phyloP scores from a whole-genome alignment of 148 eudicot species.

The Rhododendron vialii region DNA sequence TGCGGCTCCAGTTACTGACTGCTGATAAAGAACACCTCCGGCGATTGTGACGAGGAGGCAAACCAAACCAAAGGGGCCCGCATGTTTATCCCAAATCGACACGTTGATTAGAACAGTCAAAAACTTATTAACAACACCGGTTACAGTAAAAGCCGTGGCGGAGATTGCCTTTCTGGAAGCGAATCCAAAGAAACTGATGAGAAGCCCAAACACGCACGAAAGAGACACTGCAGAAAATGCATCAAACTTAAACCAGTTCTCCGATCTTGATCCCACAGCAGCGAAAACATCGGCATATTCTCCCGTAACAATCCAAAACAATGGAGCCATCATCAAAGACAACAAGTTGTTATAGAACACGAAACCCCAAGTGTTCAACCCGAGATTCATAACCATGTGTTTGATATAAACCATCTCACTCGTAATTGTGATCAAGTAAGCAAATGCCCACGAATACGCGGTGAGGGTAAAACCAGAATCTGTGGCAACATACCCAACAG shows the following conservation, averaged over 20 bases:
- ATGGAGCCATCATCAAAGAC: constrained; percentile 87
- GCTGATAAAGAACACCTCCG: constrained; percentile 92
- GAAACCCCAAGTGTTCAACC: constrained; percentile 95
- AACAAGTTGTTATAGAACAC: constrained; percentile 83
- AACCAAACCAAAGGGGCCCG: constrained; percentile 82
- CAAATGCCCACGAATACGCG: constrained; percentile 90
- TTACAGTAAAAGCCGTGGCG: constrained; percentile 96
- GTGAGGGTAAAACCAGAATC: constrained; percentile 83
- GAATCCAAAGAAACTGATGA: constrained; percentile 94
- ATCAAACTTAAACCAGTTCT: constrained; percentile 48
- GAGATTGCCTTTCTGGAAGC: constrained; percentile 87
- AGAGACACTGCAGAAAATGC: constrained; percentile 69
- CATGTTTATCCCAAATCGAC: constrained; percentile 94
- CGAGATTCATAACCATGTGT: constrained; percentile 95
- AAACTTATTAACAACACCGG: constrained; percentile 96
- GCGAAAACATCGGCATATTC: constrained; percentile 75
- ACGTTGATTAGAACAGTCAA: constrained; percentile 86
- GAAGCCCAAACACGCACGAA: constrained; percentile 86
- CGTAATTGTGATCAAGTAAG: constrained; percentile 76
- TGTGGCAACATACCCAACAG: constrained; percentile 87
- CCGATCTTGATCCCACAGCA: constrained; percentile 35
- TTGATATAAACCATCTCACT: constrained; percentile 97
- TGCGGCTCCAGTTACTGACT: constrained; percentile 62
- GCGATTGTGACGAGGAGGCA: constrained; percentile 72
- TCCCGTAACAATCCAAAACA: constrained; percentile 81